Percentiles rank a stretch among this genome's conserved stretches.
phyloP scores from a whole-genome alignment of 2,329 filamentous ascomycete species.

The Stachybotrys chlorohalonatus region DNA sequence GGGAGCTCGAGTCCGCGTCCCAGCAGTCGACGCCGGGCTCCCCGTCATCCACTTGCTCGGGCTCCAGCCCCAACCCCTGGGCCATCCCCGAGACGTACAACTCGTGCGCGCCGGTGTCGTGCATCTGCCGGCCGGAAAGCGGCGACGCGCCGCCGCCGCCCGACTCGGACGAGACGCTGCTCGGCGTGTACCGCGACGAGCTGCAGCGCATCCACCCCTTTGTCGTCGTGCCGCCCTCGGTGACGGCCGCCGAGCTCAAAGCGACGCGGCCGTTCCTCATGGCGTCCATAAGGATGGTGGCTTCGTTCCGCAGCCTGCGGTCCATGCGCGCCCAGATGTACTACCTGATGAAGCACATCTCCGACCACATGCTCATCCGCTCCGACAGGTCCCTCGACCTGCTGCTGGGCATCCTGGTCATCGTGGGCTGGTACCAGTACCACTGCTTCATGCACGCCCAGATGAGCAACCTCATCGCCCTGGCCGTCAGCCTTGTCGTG shows the following conservation, averaged over 20 bases:
- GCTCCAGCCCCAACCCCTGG: constrained; percentile 12
- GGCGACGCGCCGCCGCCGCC: constrained; percentile 28
- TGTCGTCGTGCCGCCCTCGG: constrained; percentile 29
- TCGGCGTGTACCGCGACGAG: constrained; percentile 33
- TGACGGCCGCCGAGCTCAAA: constrained; percentile 26
- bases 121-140: constrained; percentile 34
- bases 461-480: constrained; percentile 38
- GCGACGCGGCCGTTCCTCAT: constrained; percentile 37
- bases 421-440: constrained; percentile 43
- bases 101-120: constrained; percentile 33
- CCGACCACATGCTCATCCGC: constrained; percentile 39
- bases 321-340: constrained; percentile 43
- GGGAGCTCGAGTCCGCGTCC: constrained; percentile 15
- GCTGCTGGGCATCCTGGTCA: constrained; percentile 37
- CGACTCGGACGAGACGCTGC: constrained; percentile 35
- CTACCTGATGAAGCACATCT: constrained; percentile 33
- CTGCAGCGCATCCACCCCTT: constrained; percentile 37
- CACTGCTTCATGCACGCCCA: constrained; percentile 45
- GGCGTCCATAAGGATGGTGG: constrained; percentile 38
- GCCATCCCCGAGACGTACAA: constrained; percentile 34
- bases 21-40: constrained; percentile 12
- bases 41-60: constrained; percentile 4
- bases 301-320: constrained; percentile 34
- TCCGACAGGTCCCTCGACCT: constrained; percentile 41
- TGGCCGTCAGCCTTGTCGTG: constrained; percentile 36